Base-by-base conservation (phyloP, 164 flowering plant species). In the Piper longum region DNA sequence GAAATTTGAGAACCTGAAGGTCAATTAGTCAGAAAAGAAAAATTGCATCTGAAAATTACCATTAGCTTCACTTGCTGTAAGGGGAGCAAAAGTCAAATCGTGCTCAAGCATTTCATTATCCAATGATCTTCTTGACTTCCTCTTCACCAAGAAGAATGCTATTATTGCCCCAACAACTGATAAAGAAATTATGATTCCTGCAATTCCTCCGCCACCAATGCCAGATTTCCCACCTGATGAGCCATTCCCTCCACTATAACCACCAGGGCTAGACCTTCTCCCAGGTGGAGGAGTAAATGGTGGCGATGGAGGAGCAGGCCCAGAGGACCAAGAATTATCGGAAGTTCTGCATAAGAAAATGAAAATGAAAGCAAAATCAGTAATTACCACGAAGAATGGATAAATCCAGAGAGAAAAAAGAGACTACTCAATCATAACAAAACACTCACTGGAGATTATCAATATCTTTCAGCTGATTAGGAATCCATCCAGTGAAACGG, bases 231-330 rank as follows among this genome's bases (percentile, higher is more conserved):
- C 79, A 69, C 79, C 72, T 67, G 41, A 85, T 84, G 74, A 62
- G 52, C 64, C 65, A 40, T 64, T 61, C 69, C 66, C 67, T 64
- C 79, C 61, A 41, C 79, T 73, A 57, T 65, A 76, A 57, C 66
- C 77, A 42, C 76, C 78, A 48, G 62, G 77, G 71, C 43, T 76
- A 55, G 57, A 42, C 11, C 13, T 61, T 69, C 64, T 67, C 64
- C 65, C 65, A 57, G 80, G 72, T 63, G 80, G 74, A 60, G 88
- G 87, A 43, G 96, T 83, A 56, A 80, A 89, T 64, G 98, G 96
- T 17, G 98, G 98, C 61, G 98, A 86, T 8, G 98, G 95, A 45
- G 96, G 97, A 63, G 96, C 95, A 64, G 95, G 83, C 13, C 88
- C 95, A 11, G 85, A 81, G 72, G 59, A 77, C 77, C 82, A 85